Evolutionary conservation across 805 yeast genomes (phyloP).

Genomic region (Jamesozyma lodderae): DNA sequence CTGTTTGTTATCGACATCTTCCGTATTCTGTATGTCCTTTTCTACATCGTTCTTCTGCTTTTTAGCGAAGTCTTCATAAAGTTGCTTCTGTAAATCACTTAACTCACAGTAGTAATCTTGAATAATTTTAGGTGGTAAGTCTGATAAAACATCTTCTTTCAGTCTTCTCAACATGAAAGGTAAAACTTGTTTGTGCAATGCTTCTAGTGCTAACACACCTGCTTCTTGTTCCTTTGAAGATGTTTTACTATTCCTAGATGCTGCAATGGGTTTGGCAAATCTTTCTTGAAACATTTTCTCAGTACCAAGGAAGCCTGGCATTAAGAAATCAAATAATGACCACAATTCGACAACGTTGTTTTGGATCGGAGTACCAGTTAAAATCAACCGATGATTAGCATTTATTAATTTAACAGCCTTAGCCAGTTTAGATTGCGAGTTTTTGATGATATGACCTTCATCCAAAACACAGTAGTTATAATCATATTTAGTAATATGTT

Average conservation of each 20-base stretch:
- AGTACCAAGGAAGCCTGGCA: conserved; percentile 97
- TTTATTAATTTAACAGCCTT: conserved; percentile 73
- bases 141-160: conserved; percentile 92
- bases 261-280: conserved; percentile 96
- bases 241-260: conserved; percentile 80
- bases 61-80: conserved; percentile 82
- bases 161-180: conserved; percentile 94
- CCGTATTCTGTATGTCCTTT: conserved; percentile 46
- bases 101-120: conserved; percentile 97
- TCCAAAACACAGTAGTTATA: conserved; percentile 93
- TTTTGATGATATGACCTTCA: conserved; percentile 96
- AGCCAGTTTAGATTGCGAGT: conserved; percentile 78
- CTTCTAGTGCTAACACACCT: conserved; percentile 92
- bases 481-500: conserved; percentile 46
- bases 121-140: conserved; percentile 94
- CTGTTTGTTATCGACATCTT: conserved; percentile 53
- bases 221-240: conserved; percentile 91
- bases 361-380: conserved; percentile 97
- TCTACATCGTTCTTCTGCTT: conserved; percentile 70
- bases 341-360: conserved; percentile 93
- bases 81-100: conserved; percentile 77
- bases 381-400: conserved; percentile 82
- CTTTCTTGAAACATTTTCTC: conserved; percentile 90
- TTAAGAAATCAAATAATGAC: conserved; percentile 94
- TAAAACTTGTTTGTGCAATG: conserved; percentile 89